Conservation (phyloP, 805 yeast genomes). For the Grigorovia transvaalensis region DNA sequence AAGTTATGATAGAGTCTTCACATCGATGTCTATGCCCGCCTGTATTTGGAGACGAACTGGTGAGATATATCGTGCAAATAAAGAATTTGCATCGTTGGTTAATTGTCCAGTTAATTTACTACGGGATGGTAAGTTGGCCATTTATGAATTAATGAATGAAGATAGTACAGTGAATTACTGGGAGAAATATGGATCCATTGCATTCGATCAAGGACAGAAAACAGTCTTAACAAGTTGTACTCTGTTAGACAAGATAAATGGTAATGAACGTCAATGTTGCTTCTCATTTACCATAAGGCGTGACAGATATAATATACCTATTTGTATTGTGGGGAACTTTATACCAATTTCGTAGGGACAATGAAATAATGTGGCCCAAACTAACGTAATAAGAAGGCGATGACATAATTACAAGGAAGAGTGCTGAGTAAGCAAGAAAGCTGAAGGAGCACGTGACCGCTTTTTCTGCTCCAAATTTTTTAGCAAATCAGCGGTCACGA, state of each 20-base stretch:
- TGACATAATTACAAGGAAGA: too few relatives aligned
- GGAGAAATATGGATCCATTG: constrained; percentile 95
- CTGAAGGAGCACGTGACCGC: too few relatives aligned
- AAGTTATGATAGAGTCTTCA: constrained; percentile 89
- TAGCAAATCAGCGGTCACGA: neutral
- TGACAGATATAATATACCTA: constrained; percentile 88
- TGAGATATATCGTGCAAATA: constrained; percentile 88
- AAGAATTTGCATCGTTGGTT: constrained; percentile 88
- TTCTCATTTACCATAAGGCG: constrained; percentile 89
- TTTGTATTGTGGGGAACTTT: constrained; percentile 91
- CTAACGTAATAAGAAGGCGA: neutral
- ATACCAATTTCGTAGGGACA: constrained; percentile 40
- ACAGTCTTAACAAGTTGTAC: constrained; percentile 91
- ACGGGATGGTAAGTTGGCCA: constrained; percentile 84
- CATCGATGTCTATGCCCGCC: constrained; percentile 96
- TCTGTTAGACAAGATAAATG: constrained; percentile 71
- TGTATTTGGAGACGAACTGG: constrained; percentile 97
- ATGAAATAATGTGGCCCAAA: neutral
- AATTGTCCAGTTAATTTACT: constrained; percentile 84
- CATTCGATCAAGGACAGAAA: constrained; percentile 90
- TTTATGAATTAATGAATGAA: constrained; percentile 89
- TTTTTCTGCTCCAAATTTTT: neutral
- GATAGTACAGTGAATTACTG: constrained; percentile 94
- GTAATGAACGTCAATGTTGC: constrained; percentile 74
- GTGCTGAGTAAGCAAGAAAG: too few relatives aligned